phyloP scores from a whole-genome alignment of 1,284 basidiomycete genomes.

The Apiotrichum veenhuisii region DNA sequence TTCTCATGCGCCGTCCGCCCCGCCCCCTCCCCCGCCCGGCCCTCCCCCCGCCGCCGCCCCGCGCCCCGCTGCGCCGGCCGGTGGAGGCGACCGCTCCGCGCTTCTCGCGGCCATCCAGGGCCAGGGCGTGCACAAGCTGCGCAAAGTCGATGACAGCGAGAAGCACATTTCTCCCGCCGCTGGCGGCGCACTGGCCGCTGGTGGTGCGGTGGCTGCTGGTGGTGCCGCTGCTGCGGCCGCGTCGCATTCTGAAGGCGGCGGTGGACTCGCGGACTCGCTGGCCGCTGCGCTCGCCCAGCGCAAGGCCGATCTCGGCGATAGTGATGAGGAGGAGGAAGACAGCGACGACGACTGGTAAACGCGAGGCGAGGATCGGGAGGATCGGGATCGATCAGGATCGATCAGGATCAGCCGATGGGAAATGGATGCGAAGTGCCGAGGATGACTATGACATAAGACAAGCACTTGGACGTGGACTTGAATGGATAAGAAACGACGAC shows the following conservation, averaged over 20 bases:
- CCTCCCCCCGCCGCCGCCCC: conserved; percentile 61
- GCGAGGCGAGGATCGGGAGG: too few relatives aligned
- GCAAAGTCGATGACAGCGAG: conserved; percentile 56
- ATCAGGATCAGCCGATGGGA: too few relatives aligned
- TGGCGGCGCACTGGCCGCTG: conserved; percentile 53
- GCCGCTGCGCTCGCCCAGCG: conserved; percentile 67
- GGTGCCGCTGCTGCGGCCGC: conserved; percentile 38
- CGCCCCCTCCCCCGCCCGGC: conserved; percentile 34
- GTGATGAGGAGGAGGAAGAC: conserved; percentile 76
- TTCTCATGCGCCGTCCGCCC: conserved; percentile 27
- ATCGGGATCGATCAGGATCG: too few relatives aligned
- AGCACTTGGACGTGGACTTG: too few relatives aligned
- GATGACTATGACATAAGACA: too few relatives aligned
- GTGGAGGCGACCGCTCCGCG: conserved; percentile 55
- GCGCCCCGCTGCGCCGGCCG: conserved; percentile 48
- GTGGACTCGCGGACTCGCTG: conserved; percentile 62
- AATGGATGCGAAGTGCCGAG: conserved; percentile 23
- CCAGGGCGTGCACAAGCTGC: conserved; percentile 65
- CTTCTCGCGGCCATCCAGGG: conserved; percentile 67
- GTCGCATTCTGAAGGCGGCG: conserved; percentile 23
- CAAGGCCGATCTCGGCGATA: conserved; percentile 86
- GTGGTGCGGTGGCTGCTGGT: conserved; percentile 43
- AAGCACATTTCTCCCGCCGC: conserved; percentile 49
- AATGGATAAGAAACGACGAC: too few relatives aligned
- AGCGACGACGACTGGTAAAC: conserved; percentile 81